phyloP scores from a whole-genome alignment of 2,329 filamentous ascomycete genomes.

The Aspergillus proliferans region DNA sequence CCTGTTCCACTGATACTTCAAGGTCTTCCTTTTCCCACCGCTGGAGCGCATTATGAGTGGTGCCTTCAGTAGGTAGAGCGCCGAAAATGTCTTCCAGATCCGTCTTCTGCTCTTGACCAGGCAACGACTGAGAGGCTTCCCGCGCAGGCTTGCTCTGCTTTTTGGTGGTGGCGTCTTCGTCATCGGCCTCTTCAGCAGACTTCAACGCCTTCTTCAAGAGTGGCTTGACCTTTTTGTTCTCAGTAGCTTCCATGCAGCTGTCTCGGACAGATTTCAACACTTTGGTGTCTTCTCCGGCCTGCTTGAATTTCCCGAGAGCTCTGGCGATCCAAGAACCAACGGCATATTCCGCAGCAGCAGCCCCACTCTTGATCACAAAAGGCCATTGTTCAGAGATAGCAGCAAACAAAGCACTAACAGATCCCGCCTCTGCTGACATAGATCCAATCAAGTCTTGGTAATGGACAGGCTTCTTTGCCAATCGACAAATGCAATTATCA shows the following conservation, averaged over 20 bases:
- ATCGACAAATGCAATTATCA: slow-evolving; percentile 74
- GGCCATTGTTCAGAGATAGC: slow-evolving; percentile 72
- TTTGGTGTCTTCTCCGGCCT: slow-evolving; percentile 46
- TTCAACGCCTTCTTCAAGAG: slow-evolving; percentile 29
- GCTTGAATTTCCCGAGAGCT: slow-evolving; percentile 51
- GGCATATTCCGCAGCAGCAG: slow-evolving; percentile 37
- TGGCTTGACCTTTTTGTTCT: slow-evolving; percentile 34
- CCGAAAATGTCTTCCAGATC: slow-evolving; percentile 51
- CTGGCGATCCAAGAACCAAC: slow-evolving; percentile 55
- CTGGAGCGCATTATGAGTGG: slow-evolving; percentile 41
- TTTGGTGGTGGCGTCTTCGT: slow-evolving; percentile 4
- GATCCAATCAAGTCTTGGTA: slow-evolving; percentile 55
- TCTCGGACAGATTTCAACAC: slow-evolving; percentile 44
- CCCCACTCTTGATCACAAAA: slow-evolving; percentile 54
- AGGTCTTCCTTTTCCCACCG: slow-evolving; percentile 70
- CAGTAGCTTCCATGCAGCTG: slow-evolving; percentile 36
- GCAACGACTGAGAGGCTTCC: slow-evolving; percentile 7
- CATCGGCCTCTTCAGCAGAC: slow-evolving; percentile 9
- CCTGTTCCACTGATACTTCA: slow-evolving; percentile 73
- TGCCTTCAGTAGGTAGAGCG: slow-evolving; percentile 41
- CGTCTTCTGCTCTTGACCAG: slow-evolving; percentile 20
- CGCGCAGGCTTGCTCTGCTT: slow-evolving; percentile 5
- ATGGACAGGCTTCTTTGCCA: slow-evolving; percentile 71
- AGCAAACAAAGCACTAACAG: slow-evolving; percentile 60
- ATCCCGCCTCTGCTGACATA: slow-evolving; percentile 26